A percentile compares a stretch with the other conserved stretches of the same genome.
Conservation (phyloP, 1,284 basidiomycete species). For the Cutaneotrichosporon arboriforme region DNA sequence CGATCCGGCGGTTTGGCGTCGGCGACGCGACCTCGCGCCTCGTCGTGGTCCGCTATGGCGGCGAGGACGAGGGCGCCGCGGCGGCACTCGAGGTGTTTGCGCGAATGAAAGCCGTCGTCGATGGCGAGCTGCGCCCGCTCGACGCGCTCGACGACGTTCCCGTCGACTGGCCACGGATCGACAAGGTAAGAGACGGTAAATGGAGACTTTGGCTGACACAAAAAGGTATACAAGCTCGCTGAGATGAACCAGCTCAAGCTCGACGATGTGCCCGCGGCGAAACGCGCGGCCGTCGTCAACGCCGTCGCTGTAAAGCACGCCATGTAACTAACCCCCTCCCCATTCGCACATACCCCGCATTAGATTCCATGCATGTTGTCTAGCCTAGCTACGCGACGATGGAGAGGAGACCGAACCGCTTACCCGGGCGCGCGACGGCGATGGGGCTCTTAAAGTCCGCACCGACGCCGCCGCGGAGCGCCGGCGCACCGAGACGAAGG, state of each 20-base stretch:
- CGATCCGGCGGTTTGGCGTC: conserved; percentile 75
- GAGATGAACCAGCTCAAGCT: conserved; percentile 48
- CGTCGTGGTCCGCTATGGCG: conserved; percentile 65
- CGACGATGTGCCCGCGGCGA: conserved; percentile 45
- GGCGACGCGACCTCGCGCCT: conserved; percentile 62
- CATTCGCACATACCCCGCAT: conserved; percentile 11
- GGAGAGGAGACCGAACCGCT: conserved; percentile 43
- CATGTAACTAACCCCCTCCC: conserved; percentile 24
- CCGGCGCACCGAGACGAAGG: conserved; percentile 35
- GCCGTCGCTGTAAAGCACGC: conserved; percentile 77
- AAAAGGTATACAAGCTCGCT: conserved; percentile 70
- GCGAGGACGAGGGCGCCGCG: conserved; percentile 8
- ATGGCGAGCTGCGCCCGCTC: conserved; percentile 23
- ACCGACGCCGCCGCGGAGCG: conserved; percentile 17
- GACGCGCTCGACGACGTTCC: conserved; percentile 5
- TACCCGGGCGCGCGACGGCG: conserved; percentile 42
- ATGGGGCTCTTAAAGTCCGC: conserved; percentile 43
- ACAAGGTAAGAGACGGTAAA: conserved; percentile 56
- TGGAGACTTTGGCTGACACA: conserved; percentile 1
- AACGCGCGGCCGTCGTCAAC: conserved; percentile 64
- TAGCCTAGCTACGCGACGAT: conserved; percentile 26
- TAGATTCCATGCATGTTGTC: not conserved
- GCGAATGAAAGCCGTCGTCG: conserved; percentile 57
- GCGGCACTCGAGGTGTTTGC: no score
- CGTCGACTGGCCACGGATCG: conserved; percentile 59